Evolutionary conservation across 2,329 filamentous ascomycete genomes (phyloP).

Genomic region (Blastomyces emzantsi): DNA sequence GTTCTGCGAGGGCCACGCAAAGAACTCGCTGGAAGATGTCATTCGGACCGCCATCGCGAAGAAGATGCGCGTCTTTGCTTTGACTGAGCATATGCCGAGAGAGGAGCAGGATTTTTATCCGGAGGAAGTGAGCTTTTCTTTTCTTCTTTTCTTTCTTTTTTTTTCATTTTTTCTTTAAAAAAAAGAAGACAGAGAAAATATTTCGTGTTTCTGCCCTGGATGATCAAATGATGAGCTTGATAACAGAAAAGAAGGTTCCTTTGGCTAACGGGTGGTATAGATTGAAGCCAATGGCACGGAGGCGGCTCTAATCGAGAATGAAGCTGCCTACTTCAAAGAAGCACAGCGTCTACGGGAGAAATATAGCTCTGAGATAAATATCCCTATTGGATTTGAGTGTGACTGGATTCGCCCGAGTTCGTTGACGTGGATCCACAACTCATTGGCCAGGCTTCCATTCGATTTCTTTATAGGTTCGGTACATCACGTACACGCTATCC

Average conservation of each 20-base stretch:
- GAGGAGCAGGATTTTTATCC: conserved; percentile 75
- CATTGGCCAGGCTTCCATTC: conserved; percentile 54
- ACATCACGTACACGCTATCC: conserved; percentile 77
- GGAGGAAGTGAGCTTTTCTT: conserved; percentile 56
- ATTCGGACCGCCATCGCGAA: conserved; percentile 67
- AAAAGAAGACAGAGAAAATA: background rate
- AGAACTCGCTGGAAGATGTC: conserved; percentile 74
- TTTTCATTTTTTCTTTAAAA: background rate
- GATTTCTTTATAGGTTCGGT: conserved; percentile 92
- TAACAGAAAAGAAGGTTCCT: no score
- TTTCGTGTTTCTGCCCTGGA: conserved; percentile 4
- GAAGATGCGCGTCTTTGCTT: conserved; percentile 71
- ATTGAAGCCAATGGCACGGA: conserved; percentile 28
- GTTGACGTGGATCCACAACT: conserved; percentile 50
- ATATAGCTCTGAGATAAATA: conserved; percentile 62
- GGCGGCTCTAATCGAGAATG: conserved; percentile 38
- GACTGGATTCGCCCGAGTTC: conserved; percentile 77
- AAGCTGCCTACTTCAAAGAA: conserved; percentile 61
- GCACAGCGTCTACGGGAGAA: conserved; percentile 60
- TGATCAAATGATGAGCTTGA: background rate
- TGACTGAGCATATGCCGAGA: conserved; percentile 95
- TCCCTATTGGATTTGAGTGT: conserved; percentile 84
- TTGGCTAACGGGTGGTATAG: conserved; percentile 15
- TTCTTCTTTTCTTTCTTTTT: background rate
- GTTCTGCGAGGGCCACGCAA: conserved; percentile 87